A percentile compares a stretch with the other conserved stretches of the same genome.
Conservation (phyloP, 1,139 yeast genomes). For the Ogataea hybrid region DNA sequence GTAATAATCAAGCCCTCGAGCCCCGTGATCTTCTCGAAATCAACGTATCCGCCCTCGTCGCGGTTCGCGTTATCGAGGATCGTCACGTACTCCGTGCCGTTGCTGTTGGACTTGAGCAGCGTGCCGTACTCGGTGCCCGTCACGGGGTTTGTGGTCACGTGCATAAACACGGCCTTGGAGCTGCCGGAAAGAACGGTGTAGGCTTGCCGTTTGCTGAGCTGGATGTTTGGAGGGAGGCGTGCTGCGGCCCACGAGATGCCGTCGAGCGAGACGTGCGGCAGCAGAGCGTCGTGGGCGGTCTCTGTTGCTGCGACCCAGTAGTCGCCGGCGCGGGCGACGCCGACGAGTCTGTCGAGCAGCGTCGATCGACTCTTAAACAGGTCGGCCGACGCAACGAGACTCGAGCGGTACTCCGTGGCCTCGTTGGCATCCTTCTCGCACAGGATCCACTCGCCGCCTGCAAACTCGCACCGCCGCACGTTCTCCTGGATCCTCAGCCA, state of each 20-base stretch:
- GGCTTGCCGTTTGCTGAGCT: conserved; percentile 44
- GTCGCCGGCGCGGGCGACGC: conserved; percentile 37
- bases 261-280: conserved; percentile 47
- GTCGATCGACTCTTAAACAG: conserved; percentile 30
- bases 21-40: conserved; percentile 49
- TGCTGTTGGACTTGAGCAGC: conserved; percentile 49
- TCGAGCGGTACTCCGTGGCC: conserved; percentile 21
- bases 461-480: conserved; percentile 35
- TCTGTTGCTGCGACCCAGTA: conserved; percentile 32
- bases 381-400: conserved; percentile 35
- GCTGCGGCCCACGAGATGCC: conserved; percentile 48
- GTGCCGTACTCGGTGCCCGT: conserved; percentile 43
- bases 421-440: conserved; percentile 38
- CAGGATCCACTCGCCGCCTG: conserved; percentile 34
- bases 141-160: conserved; percentile 43
- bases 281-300: conserved; percentile 33
- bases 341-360: conserved; percentile 38
- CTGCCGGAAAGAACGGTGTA: conserved; percentile 48
- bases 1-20: conserved; percentile 47
- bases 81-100: conserved; percentile 49
- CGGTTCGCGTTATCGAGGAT: conserved; percentile 46
- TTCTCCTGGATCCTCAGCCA: conserved; percentile 25
- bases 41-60: conserved; percentile 45
- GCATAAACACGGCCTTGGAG: conserved; percentile 46
- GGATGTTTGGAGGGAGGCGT: conserved; percentile 44